Percentiles rank a stretch among this genome's conserved stretches.
Conservation (phyloP, 805 yeast species). For the Sugiyamaella smithiae region DNA sequence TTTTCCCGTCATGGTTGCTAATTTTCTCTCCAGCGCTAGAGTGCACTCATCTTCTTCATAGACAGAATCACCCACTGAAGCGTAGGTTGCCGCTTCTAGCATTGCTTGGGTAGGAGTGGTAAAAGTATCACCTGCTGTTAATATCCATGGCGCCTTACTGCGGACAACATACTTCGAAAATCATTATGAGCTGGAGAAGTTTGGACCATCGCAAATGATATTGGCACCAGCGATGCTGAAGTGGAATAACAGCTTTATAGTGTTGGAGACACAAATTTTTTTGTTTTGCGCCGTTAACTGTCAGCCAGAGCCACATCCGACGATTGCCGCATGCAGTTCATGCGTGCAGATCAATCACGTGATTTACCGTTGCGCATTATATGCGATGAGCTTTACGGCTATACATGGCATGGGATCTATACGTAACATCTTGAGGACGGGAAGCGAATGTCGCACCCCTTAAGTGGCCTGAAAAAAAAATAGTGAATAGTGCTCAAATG, state of each 20-base stretch:
- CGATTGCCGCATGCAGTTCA: conserved; percentile 1
- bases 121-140: conserved; percentile 66
- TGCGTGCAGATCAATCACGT: background rate
- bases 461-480: no score
- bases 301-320: conserved; percentile 1
- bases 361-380: background rate
- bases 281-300: background rate
- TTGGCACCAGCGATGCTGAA: background rate
- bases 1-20: conserved; percentile 71
- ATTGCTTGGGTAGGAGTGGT: conserved; percentile 79
- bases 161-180: background rate
- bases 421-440: no score
- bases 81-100: conserved; percentile 55
- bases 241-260: background rate
- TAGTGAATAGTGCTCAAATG: no score
- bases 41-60: conserved; percentile 80
- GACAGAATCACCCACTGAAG: conserved; percentile 84
- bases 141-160: background rate
- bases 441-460: no score
- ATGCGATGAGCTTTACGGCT: no score
- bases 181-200: conserved; percentile 1
- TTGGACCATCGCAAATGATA: background rate
- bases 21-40: conserved; percentile 55
- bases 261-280: background rate
- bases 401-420: no score